Evolutionary conservation across 345 rosid genomes (phyloP).

Genomic region (Hibiscus mutabilis): DNA sequence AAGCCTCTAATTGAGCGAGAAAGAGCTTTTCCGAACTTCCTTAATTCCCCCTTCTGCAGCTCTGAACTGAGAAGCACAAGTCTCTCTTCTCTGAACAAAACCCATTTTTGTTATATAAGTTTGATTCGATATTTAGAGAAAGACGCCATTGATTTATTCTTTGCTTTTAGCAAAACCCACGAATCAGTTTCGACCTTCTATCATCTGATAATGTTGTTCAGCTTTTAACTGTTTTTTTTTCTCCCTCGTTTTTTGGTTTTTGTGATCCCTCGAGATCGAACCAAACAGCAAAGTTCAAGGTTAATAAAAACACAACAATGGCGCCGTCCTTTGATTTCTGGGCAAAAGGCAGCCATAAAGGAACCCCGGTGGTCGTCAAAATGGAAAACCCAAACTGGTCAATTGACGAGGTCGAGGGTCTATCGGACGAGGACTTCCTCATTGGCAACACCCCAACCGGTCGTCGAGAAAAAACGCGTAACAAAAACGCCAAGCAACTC

Average conservation of each 20-base stretch:
- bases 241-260: not conserved
- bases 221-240: constrained; percentile 16
- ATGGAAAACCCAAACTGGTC: constrained; percentile 99
- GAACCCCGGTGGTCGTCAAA: constrained; percentile 90
- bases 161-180: constrained; percentile 21
- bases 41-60: not conserved
- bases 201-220: constrained; percentile 30
- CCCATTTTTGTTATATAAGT: not conserved
- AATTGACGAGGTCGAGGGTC: constrained; percentile 81
- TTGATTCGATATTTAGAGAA: not conserved
- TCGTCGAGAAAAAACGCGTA: constrained; percentile 44
- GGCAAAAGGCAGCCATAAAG: constrained; percentile 61
- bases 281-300: not conserved
- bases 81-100: not conserved
- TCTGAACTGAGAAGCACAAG: not conserved
- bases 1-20: constrained; percentile 23
- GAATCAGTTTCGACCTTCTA: constrained; percentile 22
- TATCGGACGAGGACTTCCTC: constrained; percentile 68
- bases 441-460: constrained; percentile 27
- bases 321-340: constrained; percentile 80
- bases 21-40: constrained; percentile 13
- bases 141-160: not conserved
- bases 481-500: constrained; percentile 89
- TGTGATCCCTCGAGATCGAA: not conserved
- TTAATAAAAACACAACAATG: constrained; percentile 29